Conservation (phyloP, 805 yeast species). For the Wickerhamomyces silvicola region DNA sequence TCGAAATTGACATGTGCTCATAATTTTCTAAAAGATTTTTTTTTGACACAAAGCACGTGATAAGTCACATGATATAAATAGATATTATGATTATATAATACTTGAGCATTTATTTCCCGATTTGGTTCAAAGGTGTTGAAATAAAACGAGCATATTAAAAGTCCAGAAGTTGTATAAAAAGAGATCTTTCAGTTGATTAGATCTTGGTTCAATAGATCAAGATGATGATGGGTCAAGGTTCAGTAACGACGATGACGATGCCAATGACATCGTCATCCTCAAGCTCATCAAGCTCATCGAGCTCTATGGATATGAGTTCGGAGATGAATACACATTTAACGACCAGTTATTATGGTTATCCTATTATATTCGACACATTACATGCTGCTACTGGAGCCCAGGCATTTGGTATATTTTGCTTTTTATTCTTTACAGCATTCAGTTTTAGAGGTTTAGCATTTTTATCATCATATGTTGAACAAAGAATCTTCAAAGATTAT, state of each 20-base stretch:
- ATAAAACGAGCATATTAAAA: too few relatives aligned
- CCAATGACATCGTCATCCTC: conserved; percentile 2
- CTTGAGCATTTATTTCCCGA: too few relatives aligned
- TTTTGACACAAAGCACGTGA: too few relatives aligned
- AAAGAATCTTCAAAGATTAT: conserved; percentile 38
- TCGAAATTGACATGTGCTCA: too few relatives aligned
- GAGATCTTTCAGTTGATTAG: too few relatives aligned
- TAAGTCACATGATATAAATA: too few relatives aligned
- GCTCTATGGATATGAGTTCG: conserved; percentile 13
- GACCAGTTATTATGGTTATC: conserved; percentile 42
- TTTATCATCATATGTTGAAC: conserved; percentile 57
- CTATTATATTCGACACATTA: conserved; percentile 55
- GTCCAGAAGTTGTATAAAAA: too few relatives aligned
- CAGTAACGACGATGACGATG: conserved; percentile 15
- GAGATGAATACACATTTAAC: conserved; percentile 57
- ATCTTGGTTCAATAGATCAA: conserved; percentile 11
- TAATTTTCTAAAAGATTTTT: too few relatives aligned
- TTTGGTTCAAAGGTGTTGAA: too few relatives aligned
- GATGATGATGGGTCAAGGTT: conserved; percentile 24
- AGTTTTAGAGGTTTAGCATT: conserved; percentile 55
- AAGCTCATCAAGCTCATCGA: conserved; percentile 9
- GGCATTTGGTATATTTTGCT: conserved; percentile 69
- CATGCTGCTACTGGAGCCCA: conserved; percentile 48
- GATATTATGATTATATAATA: too few relatives aligned
- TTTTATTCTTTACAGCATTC: conserved; percentile 53